Percentiles rank a stretch among this genome's conserved stretches.
Conservation (phyloP, 306 rosid species). For the Corylus heterophylla region DNA sequence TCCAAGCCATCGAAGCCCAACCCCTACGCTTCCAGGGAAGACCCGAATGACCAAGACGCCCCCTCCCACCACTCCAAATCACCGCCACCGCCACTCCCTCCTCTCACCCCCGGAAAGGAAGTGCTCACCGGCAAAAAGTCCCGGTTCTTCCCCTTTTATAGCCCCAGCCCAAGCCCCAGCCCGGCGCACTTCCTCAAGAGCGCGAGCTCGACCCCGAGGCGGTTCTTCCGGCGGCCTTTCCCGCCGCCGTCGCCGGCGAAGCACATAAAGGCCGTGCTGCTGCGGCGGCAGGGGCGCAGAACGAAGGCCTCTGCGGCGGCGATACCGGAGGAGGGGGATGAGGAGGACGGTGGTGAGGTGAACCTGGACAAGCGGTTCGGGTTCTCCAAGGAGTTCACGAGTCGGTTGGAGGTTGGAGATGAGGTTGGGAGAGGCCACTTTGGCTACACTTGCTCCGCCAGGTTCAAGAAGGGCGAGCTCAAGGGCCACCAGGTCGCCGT, state of each 20-base stretch:
- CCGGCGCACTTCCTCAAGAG: constrained; percentile 73
- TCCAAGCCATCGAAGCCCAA: constrained; percentile 78
- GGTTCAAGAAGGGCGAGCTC: constrained; percentile 86
- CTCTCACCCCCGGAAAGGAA: constrained; percentile 43
- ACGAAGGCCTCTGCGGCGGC: constrained; percentile 42
- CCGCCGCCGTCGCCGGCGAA: constrained; percentile 99
- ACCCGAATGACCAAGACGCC: constrained; percentile 28
- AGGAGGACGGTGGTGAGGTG: constrained; percentile 45
- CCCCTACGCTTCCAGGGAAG: constrained; percentile 60
- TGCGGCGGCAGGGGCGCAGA: constrained; percentile 79
- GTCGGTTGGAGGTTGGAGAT: constrained; percentile 80
- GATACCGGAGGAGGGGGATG: constrained; percentile 80
- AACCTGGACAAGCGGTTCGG: constrained; percentile 96
- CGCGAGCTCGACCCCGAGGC: constrained; percentile 77
- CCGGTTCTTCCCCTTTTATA: constrained; percentile 86
- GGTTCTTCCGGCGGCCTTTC: constrained; percentile 82
- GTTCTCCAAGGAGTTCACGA: constrained; percentile 79
- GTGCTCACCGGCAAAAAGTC: constrained; percentile 53
- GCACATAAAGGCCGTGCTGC: constrained; percentile 76
- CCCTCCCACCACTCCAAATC: constrained; percentile 57
- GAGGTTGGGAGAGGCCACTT: constrained; percentile 99
- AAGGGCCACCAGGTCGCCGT: constrained; percentile 95
- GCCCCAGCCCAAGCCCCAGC: constrained; percentile 53
- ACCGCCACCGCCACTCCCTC: constrained; percentile 34
- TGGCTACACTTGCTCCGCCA: constrained; percentile 98